Evolutionary conservation across 768 basidiomycete species (phyloP), one percentile per base, ranked within the genome.

Genomic region (Clitopilus passeckerianus): DNA sequence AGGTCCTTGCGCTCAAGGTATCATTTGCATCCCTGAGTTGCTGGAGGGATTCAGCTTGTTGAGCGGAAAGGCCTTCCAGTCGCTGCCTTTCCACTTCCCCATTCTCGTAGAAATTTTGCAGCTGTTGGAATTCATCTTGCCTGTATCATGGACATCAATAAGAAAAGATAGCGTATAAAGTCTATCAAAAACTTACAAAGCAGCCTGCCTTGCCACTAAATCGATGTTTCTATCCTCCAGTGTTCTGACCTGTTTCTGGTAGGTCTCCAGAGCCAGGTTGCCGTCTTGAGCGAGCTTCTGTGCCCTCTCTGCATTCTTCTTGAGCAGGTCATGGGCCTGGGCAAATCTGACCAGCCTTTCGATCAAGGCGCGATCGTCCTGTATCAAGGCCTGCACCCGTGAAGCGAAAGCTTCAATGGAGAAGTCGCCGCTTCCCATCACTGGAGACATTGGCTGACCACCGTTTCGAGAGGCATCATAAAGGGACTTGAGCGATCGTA

Each of bases 251-350:
- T 96, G 93, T 73, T 87, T 89, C 76, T 96, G 91, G 67, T 97
- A 96, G 16, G 89, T 93, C 76, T 93, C 92, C 43, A 97, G 73
- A 23, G 89, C 91, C 18, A 68, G 71, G 60, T 84, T 86, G 41
- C 89, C 90, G 55, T 95, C 94, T 70, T 89, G 87, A 3, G 92
- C 91, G 27, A 96, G 80, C 72, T 93, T 93, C 78, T 95, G 90
- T 20, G 93, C 94, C 54, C 93, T 80, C 67, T 93, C 93, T 18
- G 93, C 93, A 67, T 94, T 95, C 75, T 88, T 90, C 81, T 94
- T 96, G 61, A 96, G 80, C 63, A 95, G 68, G 64, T 96, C 94
- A 60, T 95, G 90, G 54, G 93, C 91, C 71, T 92, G 88, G 1
- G 91, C 94, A 65, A 93, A 90, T 23, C 92, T 85, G 55, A 93